A percentile compares a stretch with the other conserved stretches of the same genome.
phyloP scores from a whole-genome alignment of 768 basidiomycete genomes.

The Postia placenta region DNA sequence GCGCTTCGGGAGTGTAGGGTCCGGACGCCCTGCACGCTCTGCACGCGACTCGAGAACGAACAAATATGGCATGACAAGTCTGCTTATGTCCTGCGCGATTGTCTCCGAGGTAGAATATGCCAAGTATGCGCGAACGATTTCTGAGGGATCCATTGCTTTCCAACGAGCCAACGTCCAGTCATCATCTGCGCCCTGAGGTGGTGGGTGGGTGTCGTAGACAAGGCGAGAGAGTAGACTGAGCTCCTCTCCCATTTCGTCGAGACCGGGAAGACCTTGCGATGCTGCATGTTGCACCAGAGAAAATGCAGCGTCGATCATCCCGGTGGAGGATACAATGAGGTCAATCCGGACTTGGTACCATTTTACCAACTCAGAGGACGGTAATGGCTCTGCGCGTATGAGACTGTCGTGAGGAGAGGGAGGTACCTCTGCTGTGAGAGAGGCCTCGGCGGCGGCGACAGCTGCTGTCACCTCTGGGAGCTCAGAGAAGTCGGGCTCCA shows the following conservation, averaged over 20 bases:
- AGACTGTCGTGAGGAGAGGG: not conserved
- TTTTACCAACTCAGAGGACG: slow-evolving; percentile 44
- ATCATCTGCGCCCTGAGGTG: slow-evolving; percentile 34
- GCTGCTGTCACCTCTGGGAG: slow-evolving; percentile 34
- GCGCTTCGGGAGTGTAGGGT: slow-evolving; percentile 57
- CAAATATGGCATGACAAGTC: slow-evolving; percentile 86
- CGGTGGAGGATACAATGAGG: slow-evolving; percentile 54
- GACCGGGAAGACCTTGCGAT: slow-evolving; percentile 64
- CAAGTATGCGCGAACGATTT: slow-evolving; percentile 73
- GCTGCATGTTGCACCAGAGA: slow-evolving; percentile 81
- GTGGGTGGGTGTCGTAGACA: slow-evolving; percentile 71
- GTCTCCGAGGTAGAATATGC: slow-evolving; percentile 59
- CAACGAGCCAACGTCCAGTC: slow-evolving; percentile 78
- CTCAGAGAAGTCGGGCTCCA: slow-evolving; percentile 56
- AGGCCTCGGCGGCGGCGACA: slow-evolving; percentile 26
- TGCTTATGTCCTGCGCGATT: slow-evolving; percentile 61
- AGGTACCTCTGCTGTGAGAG: not conserved
- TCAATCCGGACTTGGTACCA: slow-evolving; percentile 78
- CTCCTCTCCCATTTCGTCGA: slow-evolving; percentile 90
- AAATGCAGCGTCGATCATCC: slow-evolving; percentile 76
- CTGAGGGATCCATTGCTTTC: slow-evolving; percentile 57
- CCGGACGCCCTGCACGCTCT: slow-evolving; percentile 72
- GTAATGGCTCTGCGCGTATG: slow-evolving; percentile 27
- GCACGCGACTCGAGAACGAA: slow-evolving; percentile 86
- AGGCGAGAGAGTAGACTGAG: slow-evolving; percentile 80